Evolutionary conservation across 1,284 basidiomycete genomes (phyloP), one percentile per base, ranked within the genome.

Genomic region (Naganishia sp.): DNA sequence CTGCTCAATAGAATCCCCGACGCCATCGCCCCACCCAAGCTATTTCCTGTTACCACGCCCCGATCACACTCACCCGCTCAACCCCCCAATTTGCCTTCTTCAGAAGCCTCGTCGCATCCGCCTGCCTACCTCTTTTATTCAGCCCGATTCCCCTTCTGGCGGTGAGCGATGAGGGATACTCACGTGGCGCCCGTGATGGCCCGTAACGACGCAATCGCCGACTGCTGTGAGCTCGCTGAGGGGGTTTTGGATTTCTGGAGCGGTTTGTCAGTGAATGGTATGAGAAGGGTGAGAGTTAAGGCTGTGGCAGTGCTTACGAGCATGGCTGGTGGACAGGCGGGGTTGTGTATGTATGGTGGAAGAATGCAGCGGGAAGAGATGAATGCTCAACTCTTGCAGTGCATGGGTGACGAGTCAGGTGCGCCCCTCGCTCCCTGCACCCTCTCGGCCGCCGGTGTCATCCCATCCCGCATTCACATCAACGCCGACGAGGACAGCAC

Each of bases 31-130:
- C 49, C n/a, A 28, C 7, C 6, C 21, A 6, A 7, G n/a, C 2
- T 31, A 23, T 2, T 15, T 50, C 23, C 21, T 3, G 7, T 2
- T 28, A 1, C 15, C 23, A 21, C 23, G 4, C 21, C 10, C 4
- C 3, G 6, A 6, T 25, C 25, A 10, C 13, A 55, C 53, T 55
- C 53, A 78, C 76, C 46, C 73, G 70, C 52, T 78, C 77, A 42
- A 80, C 43, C 57, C 73, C 72, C 66, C 68, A 74, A 65, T 75
- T 77, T 67, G 76, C 72, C 66, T 78, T 77, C 70, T 79, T 81
- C 55, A 80, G 72, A 50, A 77, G 72, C 55, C 71, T 72, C 10
- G 68, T 65, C 1, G 78, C 76, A 53, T 78, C 77, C 23, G 72
- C 68, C 10, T 70, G 43, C 18, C 78, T 79, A 36, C 28, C 31